Base-by-base conservation (phyloP, 495 filamentous ascomycete species). In the Neurospora cerealis region DNA sequence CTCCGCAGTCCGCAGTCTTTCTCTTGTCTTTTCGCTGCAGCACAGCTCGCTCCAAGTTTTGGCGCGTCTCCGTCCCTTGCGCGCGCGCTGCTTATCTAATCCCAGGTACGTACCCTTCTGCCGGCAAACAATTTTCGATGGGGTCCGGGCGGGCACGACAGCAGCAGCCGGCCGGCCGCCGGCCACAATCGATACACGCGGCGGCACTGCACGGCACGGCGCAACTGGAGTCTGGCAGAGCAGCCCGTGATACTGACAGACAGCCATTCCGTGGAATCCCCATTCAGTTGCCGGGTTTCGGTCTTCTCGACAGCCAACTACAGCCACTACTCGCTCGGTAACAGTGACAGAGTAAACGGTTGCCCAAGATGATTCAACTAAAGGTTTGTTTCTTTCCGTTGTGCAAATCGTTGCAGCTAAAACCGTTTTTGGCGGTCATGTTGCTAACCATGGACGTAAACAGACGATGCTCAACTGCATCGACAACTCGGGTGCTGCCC, bases 401-500 rank as follows among this genome's bases (percentile, higher is more conserved):
- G n/a, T n/a, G n/a, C n/a, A n/a, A n/a, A n/a, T n/a, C n/a, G n/a
- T n/a, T n/a, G n/a, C n/a, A n/a, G n/a, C n/a, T n/a, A n/a, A n/a
- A n/a, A n/a, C n/a, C n/a, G n/a, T n/a, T n/a, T n/a, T n/a, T n/a
- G n/a, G n/a, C n/a, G n/a, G n/a, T n/a, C n/a, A n/a, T n/a, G 6
- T n/a, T 66, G 71, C 78, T 81, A 39, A 77, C 77, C 41, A 37
- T 19, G 13, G 11, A 10, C 34, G 11, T n/a, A 5, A 34, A 28
- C 81, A 99, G 96, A 93, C 95, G 83, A 92, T 99, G 91, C 88
- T 98, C 75, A 98, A 94, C 82, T 98, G 96, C 90, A 98, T 99
- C 90, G 96, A 99, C 91, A 99, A 99, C 88, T 98, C 96, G 70
- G 96, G 96, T 80, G 96, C 96, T 78, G 95, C 96, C 74, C 84